These are phyloP conservation scores for Ceratocystis huliohia DNA, from an alignment of 2,329 filamentous ascomycete species.

Conservation along the genomic window DNA sequence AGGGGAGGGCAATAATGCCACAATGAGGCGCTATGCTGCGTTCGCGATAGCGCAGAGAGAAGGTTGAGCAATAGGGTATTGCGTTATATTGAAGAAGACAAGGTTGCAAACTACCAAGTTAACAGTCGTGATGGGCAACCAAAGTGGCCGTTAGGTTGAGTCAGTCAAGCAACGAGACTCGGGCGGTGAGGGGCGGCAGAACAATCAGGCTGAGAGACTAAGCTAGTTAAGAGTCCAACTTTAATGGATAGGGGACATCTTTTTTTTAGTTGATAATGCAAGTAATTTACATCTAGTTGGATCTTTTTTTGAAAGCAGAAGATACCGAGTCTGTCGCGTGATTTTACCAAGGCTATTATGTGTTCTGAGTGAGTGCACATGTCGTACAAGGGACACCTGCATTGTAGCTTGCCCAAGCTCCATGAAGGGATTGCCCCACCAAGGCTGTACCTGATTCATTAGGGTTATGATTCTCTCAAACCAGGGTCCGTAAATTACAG, in stretches of 20 bases:
- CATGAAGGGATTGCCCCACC: background rate
- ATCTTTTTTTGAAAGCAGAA: too few species aligned
- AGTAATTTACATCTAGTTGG: too few species aligned
- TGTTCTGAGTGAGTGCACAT: background rate
- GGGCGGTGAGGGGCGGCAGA: slow-evolving; percentile 17
- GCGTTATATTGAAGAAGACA: background rate
- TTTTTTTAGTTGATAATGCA: too few species aligned
- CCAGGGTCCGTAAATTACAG: background rate
- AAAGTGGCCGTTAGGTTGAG: background rate
- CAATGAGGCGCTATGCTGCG: slow-evolving; percentile 20
- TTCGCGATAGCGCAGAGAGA: background rate
- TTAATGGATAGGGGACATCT: too few species aligned
- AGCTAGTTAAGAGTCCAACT: too few species aligned
- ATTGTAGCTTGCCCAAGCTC: background rate
- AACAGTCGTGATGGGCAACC: background rate
- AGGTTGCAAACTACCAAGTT: slow-evolving; percentile 1
- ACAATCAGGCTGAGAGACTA: slow-evolving; percentile 7
- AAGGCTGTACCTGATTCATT: background rate
- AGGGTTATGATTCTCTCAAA: background rate
- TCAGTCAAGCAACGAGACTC: background rate
- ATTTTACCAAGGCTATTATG: background rate
- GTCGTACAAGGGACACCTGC: background rate
- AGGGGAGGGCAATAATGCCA: slow-evolving; percentile 18
- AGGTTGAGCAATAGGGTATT: background rate
- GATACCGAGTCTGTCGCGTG: too few species aligned